Base-by-base conservation (phyloP, 2,329 filamentous ascomycete species). In the Colletotrichum siamense region DNA sequence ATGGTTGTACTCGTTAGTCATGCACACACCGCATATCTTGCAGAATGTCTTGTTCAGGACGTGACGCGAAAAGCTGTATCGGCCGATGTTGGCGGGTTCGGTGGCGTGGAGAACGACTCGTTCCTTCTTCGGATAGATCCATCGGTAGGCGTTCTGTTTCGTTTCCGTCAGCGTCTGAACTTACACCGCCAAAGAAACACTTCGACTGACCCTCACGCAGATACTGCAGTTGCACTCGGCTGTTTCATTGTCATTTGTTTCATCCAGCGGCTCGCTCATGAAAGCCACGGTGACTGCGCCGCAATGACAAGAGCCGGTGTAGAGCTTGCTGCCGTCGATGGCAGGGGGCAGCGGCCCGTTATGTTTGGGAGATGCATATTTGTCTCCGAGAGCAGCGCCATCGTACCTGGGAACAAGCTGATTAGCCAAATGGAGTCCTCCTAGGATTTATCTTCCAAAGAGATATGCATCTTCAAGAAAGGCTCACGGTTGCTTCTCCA, bases 261-360 rank as follows among this genome's bases (percentile, higher is more conserved):
- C 83, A 78, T 87, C 84, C 9, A 90, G 78, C 2, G 87, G 85
- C 77, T 86, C 85, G 71, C 82, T 82, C 69, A 83, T 85, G 39
- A 90, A 39, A 3, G 87, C 86, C 2, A 89, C 61, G 15, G 82
- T 86, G 18, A 91, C 83, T 22, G 85, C 85, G 36, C 89, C 89
- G 79, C 89, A 91, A 80, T 91, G 89, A 79, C 89, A 91, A 79
- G 87, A 86, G 15, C 89, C 89, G 6, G 86, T 86, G 79, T 89
- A 89, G 9, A 86, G 67, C 78, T 83, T 83, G 49, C 83, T 83
- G 36, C 83, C 82, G n/a, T 86, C 84, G 49, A 86, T 79, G 6
- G 81, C 81, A 9, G 76, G 80, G 4, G 81, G 79, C 2, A 88
- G 88, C 52, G 87, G 79, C 6, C 88, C 89, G 1, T 83, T 83